These are phyloP conservation scores for Hamamelis virginiana DNA, from an alignment of 164 flowering plant species.

Conservation along the genomic window DNA sequence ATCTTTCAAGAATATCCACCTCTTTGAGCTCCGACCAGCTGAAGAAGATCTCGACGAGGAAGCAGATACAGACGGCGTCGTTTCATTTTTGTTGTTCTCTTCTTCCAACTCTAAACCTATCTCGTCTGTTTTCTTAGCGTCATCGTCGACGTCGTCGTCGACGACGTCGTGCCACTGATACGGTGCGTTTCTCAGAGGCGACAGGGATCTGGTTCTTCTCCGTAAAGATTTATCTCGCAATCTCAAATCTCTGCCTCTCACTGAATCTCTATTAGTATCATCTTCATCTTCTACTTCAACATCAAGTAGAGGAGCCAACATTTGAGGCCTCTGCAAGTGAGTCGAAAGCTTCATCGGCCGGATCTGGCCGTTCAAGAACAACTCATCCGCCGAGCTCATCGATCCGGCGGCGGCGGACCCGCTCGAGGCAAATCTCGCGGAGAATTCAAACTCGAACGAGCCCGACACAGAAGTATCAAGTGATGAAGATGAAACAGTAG, in stretches of 20 bases:
- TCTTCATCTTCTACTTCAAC: conserved; percentile 34
- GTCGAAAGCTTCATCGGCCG: conserved; percentile 66
- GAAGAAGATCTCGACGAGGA: conserved; percentile 57
- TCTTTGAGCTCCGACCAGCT: conserved; percentile 51
- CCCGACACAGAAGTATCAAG: neutral
- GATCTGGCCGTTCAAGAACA: conserved; percentile 70
- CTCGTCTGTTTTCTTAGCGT: neutral
- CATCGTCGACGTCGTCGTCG: neutral
- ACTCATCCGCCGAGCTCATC: conserved; percentile 68
- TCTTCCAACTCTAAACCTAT: neutral
- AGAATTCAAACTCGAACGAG: conserved; percentile 52
- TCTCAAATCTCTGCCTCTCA: conserved; percentile 54
- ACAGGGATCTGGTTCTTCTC: conserved; percentile 62
- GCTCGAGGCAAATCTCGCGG: conserved; percentile 17
- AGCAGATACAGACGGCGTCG: conserved; percentile 31
- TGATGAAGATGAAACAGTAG: neutral
- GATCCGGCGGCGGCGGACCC: conserved; percentile 24
- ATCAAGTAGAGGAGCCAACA: conserved; percentile 45
- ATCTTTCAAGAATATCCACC: conserved; percentile 66
- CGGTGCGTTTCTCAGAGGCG: conserved; percentile 39
- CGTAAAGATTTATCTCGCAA: conserved; percentile 40
- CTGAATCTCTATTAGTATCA: conserved; percentile 6
- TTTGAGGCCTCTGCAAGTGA: conserved; percentile 55
- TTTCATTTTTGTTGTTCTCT: neutral
- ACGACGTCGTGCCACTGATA: conserved; percentile 21